Evolutionary conservation across 2,329 filamentous ascomycete genomes (phyloP).

Genomic region (Nothophaeocryptopus gaeumannii): DNA sequence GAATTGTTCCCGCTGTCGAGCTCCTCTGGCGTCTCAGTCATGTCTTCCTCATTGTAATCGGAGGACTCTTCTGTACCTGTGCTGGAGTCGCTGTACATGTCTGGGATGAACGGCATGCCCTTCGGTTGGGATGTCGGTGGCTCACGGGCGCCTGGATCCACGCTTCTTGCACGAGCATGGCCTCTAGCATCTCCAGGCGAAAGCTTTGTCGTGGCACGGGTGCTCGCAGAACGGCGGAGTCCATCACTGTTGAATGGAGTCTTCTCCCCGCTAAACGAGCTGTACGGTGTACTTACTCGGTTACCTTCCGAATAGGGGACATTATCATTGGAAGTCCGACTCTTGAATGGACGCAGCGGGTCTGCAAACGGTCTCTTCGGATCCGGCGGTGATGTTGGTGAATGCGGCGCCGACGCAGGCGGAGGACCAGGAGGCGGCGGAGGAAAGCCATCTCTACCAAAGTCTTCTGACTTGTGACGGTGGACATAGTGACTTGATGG

Average conservation of each 20-base stretch:
- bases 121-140: background rate
- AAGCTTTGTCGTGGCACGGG: slow-evolving; percentile 42
- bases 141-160: slow-evolving; percentile 14
- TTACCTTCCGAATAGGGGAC: slow-evolving; percentile 46
- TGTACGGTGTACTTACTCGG: slow-evolving; percentile 55
- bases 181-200: slow-evolving; percentile 26
- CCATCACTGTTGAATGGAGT: slow-evolving; percentile 54
- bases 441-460: slow-evolving; percentile 27
- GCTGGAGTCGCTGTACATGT: slow-evolving; percentile 10
- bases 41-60: slow-evolving; percentile 1
- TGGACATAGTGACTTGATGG: slow-evolving; percentile 27
- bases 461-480: slow-evolving; percentile 31
- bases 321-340: slow-evolving; percentile 29
- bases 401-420: slow-evolving; percentile 32
- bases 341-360: slow-evolving; percentile 38
- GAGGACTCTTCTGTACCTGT: slow-evolving; percentile 2
- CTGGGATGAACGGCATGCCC: slow-evolving; percentile 7
- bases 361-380: slow-evolving; percentile 39
- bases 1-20: slow-evolving; percentile 7
- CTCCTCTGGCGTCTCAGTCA: slow-evolving; percentile 10
- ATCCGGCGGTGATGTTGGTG: slow-evolving; percentile 27
- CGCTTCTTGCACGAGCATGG: slow-evolving; percentile 19
- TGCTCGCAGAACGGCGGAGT: slow-evolving; percentile 53
- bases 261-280: slow-evolving; percentile 54
- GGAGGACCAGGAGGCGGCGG: slow-evolving; percentile 39